These are phyloP conservation scores for Aristolochia californica DNA, from an alignment of 164 flowering plant genomes.

Conservation along the genomic window DNA sequence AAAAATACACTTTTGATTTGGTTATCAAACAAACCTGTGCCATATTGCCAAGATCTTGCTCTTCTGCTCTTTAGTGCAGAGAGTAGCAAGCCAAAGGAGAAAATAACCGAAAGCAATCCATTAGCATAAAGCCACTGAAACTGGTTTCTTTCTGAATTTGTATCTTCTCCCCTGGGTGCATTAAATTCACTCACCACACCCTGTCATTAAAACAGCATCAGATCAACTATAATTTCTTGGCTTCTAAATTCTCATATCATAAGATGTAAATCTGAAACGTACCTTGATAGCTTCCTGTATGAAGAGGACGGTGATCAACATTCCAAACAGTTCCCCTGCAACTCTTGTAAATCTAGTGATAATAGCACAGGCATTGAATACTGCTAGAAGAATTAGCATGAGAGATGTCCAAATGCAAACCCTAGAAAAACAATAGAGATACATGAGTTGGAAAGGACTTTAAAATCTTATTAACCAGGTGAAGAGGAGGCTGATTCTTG, in stretches of 20 bases:
- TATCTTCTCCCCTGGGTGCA: constrained; percentile 21
- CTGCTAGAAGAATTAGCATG: constrained; percentile 37
- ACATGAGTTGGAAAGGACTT: no score
- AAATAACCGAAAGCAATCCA: constrained; percentile 37
- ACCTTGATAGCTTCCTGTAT: constrained; percentile 50
- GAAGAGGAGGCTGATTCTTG: background rate
- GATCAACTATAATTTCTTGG: background rate
- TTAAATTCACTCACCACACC: constrained; percentile 39
- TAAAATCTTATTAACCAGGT: background rate
- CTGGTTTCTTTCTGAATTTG: constrained; percentile 14
- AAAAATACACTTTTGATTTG: background rate
- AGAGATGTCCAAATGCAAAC: constrained; percentile 55
- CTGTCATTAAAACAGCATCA: constrained; percentile 15
- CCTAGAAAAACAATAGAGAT: constrained; percentile 18
- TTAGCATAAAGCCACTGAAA: constrained; percentile 44
- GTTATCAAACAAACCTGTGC: constrained; percentile 29
- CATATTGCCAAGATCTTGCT: constrained; percentile 56
- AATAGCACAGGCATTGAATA: constrained; percentile 43
- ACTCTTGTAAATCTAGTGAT: constrained; percentile 47
- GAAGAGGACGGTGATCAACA: constrained; percentile 46
- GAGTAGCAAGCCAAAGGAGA: constrained; percentile 38
- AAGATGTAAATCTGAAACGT: background rate
- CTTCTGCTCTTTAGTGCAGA: constrained; percentile 49
- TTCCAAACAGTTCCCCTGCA: constrained; percentile 59
- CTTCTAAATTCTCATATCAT: background rate